Conservation (phyloP, 345 rosid species). For the Lumnitzera racemosa region DNA sequence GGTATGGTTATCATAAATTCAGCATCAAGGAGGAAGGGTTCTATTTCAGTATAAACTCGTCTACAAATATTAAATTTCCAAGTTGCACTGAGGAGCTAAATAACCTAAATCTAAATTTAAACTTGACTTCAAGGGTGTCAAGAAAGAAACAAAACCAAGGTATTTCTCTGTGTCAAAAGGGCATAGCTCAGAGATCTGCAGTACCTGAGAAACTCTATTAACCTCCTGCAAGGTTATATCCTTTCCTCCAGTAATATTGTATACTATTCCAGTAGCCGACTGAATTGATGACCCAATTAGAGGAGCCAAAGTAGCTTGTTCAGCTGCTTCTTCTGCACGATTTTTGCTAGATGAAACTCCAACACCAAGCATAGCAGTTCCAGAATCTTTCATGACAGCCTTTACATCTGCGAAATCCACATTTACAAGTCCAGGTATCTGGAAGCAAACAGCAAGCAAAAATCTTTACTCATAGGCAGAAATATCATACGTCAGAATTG, state of each 20-base stretch:
- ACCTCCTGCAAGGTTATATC: constrained; percentile 97
- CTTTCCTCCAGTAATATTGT: constrained; percentile 95
- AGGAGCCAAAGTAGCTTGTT: constrained; percentile 95
- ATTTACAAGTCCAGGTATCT: constrained; percentile 97
- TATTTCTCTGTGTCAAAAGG: too few relatives aligned
- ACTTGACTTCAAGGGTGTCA: too few relatives aligned
- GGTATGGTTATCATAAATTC: too few relatives aligned
- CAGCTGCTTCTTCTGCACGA: constrained; percentile 99
- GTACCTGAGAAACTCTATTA: constrained; percentile 90
- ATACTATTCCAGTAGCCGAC: constrained; percentile 95
- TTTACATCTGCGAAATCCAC: constrained; percentile 98
- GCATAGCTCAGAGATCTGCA: neutral
- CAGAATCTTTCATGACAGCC: constrained; percentile 95
- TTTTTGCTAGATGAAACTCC: constrained; percentile 97
- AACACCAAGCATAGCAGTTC: constrained; percentile 99
- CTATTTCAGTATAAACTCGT: too few relatives aligned
- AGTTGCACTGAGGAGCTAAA: too few relatives aligned
- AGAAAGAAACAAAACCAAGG: too few relatives aligned
- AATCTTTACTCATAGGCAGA: neutral
- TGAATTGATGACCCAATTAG: constrained; percentile 97
- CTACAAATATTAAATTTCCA: too few relatives aligned
- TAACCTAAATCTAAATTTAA: too few relatives aligned
- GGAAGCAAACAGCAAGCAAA: constrained; percentile 12
- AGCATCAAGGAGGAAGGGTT: too few relatives aligned
- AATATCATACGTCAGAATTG: too few relatives aligned